A percentile compares a stretch with the other conserved stretches of the same genome.
Evolutionary conservation across 306 rosid genomes (phyloP).

Genomic region (Rosa chinensis): DNA sequence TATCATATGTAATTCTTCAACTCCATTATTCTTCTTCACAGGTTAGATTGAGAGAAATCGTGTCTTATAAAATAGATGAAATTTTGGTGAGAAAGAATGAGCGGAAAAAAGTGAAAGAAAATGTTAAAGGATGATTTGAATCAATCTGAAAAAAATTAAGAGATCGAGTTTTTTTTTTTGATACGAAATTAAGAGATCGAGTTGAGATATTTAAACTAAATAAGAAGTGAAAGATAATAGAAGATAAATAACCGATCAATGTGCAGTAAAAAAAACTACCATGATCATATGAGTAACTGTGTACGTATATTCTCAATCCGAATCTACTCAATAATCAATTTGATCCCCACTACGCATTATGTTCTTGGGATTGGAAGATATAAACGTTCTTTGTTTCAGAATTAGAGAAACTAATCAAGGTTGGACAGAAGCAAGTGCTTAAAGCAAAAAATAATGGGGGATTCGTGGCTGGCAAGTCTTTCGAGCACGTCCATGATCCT

Average conservation of each 20-base stretch:
- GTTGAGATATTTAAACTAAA: background rate
- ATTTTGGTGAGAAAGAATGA: background rate
- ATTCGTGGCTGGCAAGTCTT: conserved; percentile 36
- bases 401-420: background rate
- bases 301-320: background rate
- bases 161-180: too few species aligned
- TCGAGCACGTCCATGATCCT: background rate
- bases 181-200: too few species aligned
- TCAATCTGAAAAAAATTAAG: too few species aligned
- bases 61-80: background rate
- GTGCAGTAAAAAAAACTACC: background rate
- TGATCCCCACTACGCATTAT: background rate
- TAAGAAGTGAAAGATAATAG: background rate
- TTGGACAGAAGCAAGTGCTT: conserved; percentile 13
- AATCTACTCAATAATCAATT: background rate
- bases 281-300: background rate
- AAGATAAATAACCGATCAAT: background rate
- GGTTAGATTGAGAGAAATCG: background rate
- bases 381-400: conserved; percentile 23
- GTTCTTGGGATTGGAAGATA: background rate
- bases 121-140: background rate
- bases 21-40: background rate
- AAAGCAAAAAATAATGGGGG: conserved; percentile 24
- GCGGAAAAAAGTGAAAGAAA: background rate
- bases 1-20: too few species aligned